These are phyloP conservation scores for Penicillium samsonianum DNA, from an alignment of 495 filamentous ascomycete species.

Conservation along the genomic window DNA sequence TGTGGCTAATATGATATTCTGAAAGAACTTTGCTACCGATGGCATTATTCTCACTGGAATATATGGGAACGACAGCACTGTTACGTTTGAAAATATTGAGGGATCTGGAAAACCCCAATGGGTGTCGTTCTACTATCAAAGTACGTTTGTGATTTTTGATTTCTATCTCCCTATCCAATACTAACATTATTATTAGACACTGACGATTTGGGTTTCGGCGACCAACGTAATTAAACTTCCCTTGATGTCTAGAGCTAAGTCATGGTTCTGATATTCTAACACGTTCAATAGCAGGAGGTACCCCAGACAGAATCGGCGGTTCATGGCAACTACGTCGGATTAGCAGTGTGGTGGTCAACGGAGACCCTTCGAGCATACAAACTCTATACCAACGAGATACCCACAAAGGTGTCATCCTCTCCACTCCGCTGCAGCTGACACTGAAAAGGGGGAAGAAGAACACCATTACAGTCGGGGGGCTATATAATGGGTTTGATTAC, in stretches of 20 bases:
- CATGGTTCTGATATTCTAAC: neutral
- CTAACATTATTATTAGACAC: slow-evolving; percentile 17
- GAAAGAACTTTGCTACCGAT: slow-evolving; percentile 44
- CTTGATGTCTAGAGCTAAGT: neutral
- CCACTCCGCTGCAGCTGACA: slow-evolving; percentile 26
- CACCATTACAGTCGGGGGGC: slow-evolving; percentile 26
- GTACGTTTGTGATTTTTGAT: slow-evolving; percentile 9
- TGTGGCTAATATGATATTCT: neutral
- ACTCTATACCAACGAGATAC: slow-evolving; percentile 31
- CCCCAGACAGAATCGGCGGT: slow-evolving; percentile 28
- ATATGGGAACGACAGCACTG: slow-evolving; percentile 52
- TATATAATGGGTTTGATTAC: slow-evolving; percentile 27
- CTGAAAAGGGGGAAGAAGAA: slow-evolving; percentile 28
- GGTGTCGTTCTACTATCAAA: slow-evolving; percentile 55
- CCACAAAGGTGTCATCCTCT: slow-evolving; percentile 32
- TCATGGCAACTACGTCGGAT: slow-evolving; percentile 32
- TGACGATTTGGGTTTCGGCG: slow-evolving; percentile 33
- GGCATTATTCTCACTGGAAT: slow-evolving; percentile 49
- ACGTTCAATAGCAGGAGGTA: slow-evolving; percentile 23
- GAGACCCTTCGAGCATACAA: slow-evolving; percentile 21
- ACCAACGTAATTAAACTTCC: slow-evolving; percentile 26
- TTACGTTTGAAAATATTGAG: slow-evolving; percentile 49
- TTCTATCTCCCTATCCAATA: neutral
- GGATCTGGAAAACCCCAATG: slow-evolving; percentile 54
- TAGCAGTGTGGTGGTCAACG: slow-evolving; percentile 30